Conservation (phyloP, 148 eudicot genomes). For the Rhododendron mucronatum region DNA sequence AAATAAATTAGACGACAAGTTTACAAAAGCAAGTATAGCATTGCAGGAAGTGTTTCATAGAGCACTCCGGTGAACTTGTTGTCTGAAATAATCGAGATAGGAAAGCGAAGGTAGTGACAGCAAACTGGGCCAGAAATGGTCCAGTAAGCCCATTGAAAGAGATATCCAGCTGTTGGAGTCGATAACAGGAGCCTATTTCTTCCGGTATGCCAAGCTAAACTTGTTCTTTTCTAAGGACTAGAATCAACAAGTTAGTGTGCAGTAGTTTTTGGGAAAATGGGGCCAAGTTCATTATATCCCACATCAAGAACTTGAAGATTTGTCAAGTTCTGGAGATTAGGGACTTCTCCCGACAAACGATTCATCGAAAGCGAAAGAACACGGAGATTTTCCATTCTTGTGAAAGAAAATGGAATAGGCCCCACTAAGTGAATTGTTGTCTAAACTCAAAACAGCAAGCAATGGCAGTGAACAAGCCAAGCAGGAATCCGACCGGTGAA, state of each 20-base stretch:
- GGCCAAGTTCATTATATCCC: constrained; percentile 59
- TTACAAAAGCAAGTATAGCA: constrained; percentile 37
- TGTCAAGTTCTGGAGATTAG: constrained; percentile 45
- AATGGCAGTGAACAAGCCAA: constrained; percentile 39
- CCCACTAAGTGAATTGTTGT: constrained; percentile 72
- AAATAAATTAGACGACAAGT: constrained; percentile 49
- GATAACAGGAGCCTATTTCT: constrained; percentile 35
- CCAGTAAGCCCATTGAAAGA: constrained; percentile 46
- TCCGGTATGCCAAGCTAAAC: constrained; percentile 39
- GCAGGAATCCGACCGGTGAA: constrained; percentile 52
- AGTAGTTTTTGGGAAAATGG: constrained; percentile 40
- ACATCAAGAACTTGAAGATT: constrained; percentile 72
- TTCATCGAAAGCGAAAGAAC: constrained; percentile 53
- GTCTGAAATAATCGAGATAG: constrained; percentile 41
- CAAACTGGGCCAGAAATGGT: constrained; percentile 32
- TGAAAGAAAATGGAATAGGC: constrained; percentile 40
- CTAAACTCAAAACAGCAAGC: constrained; percentile 59
- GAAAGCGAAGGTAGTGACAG: constrained; percentile 45
- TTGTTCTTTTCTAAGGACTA: constrained; percentile 57
- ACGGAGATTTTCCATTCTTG: constrained; percentile 38
- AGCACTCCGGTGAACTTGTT: constrained; percentile 54
- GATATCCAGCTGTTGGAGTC: constrained; percentile 50
- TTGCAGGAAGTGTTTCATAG: constrained; percentile 38
- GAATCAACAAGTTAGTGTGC: constrained; percentile 41
- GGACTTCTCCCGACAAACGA: constrained; percentile 49